phyloP scores from a whole-genome alignment of 176 grass and related monocot species.

The Puccinellia tenuiflora region DNA sequence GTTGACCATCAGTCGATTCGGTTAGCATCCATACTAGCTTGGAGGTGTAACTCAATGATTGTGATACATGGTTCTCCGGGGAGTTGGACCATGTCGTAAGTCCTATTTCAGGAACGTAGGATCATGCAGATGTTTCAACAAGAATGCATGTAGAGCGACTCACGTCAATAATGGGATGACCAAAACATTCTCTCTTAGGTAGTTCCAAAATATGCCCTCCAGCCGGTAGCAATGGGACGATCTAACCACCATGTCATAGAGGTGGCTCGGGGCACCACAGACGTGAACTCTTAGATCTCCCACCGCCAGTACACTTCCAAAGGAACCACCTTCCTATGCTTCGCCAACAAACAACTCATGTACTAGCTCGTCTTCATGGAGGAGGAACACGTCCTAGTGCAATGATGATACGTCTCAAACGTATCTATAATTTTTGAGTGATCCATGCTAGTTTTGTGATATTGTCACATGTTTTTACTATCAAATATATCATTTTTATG shows the following conservation, averaged over 20 bases:
- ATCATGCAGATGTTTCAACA: background rate
- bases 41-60: no score
- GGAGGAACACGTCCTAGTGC: background rate
- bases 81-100: background rate
- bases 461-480: no score
- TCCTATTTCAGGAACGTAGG: background rate
- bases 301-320: background rate
- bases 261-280: background rate
- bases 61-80: background rate
- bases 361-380: background rate
- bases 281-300: background rate
- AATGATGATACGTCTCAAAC: no score
- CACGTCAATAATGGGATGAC: background rate
- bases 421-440: no score
- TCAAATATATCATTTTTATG: no score
- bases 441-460: no score
- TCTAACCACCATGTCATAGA: background rate
- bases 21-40: no score
- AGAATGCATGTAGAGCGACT: background rate
- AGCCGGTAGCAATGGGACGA: no score
- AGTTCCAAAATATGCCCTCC: no score
- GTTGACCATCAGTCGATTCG: no score
- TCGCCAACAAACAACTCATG: background rate
- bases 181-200: background rate
- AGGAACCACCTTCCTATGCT: background rate